Percentiles rank a stretch among this genome's conserved stretches.
These are phyloP conservation scores for Stachybotrys elegans DNA, from an alignment of 2,329 filamentous ascomycete species.

Conservation along the genomic window DNA sequence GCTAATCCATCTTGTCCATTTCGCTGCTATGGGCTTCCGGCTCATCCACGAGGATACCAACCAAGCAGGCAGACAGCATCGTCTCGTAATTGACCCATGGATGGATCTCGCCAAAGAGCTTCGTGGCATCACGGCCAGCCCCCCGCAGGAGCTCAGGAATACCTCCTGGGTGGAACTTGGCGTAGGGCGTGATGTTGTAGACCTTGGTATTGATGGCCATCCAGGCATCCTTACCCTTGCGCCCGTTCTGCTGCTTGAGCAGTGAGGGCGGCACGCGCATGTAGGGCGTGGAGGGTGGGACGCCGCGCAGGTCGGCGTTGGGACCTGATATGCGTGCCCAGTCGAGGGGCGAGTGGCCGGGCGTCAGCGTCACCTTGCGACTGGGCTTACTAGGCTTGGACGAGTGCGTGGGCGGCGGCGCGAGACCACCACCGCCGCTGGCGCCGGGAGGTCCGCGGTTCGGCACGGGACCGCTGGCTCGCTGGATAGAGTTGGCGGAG, in stretches of 20 bases:
- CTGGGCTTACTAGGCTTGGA: constrained; percentile 50
- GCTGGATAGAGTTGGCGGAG: constrained; percentile 46
- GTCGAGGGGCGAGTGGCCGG: constrained; percentile 90
- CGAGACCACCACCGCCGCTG: constrained; percentile 39
- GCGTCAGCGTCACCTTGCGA: constrained; percentile 74
- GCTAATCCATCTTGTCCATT: constrained; percentile 60
- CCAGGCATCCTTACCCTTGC: constrained; percentile 85
- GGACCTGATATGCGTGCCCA: constrained; percentile 78
- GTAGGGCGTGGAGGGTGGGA: constrained; percentile 47
- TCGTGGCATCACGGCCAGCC: constrained; percentile 57
- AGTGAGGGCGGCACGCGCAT: constrained; percentile 77
- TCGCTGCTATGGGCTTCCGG: constrained; percentile 31
- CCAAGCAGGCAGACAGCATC: constrained; percentile 59
- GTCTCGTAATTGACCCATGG: constrained; percentile 70
- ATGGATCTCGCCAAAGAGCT: constrained; percentile 62
- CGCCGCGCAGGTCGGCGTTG: constrained; percentile 60
- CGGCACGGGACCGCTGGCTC: constrained; percentile 37
- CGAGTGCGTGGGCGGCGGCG: constrained; percentile 50
- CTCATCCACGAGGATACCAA: constrained; percentile 60
- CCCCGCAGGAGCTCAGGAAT: constrained; percentile 64
- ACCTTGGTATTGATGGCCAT: constrained; percentile 83
- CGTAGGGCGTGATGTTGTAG: constrained; percentile 89
- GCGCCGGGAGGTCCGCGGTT: constrained; percentile 30
- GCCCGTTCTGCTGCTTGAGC: constrained; percentile 73
- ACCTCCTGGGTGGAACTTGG: constrained; percentile 87